These are phyloP conservation scores for Amanita inopinata DNA, from an alignment of 768 basidiomycete genomes.

Conservation along the genomic window DNA sequence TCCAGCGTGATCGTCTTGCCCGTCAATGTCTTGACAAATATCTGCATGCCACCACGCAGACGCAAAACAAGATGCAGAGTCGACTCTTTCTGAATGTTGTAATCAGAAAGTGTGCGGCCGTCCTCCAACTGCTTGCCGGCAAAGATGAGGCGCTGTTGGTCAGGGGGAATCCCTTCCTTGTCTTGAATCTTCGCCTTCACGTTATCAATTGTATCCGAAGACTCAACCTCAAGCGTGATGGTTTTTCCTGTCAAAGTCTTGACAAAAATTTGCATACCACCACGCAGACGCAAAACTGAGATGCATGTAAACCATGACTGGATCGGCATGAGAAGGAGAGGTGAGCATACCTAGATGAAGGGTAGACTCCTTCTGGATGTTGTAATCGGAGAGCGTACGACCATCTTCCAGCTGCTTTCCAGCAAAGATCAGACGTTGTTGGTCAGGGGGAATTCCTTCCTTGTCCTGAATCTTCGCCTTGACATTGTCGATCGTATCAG, in stretches of 20 bases:
- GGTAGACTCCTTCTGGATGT: conserved; percentile 31
- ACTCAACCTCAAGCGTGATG: conserved; percentile 66
- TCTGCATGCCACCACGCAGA: conserved; percentile 25
- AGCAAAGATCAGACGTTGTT: conserved; percentile 23
- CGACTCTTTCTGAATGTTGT: conserved; percentile 60
- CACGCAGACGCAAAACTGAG: conserved; percentile 22
- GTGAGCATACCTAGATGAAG: no score
- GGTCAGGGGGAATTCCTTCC: conserved; percentile 23
- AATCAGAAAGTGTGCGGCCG: conserved; percentile 67
- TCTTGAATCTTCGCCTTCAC: conserved; percentile 70
- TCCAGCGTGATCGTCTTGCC: conserved; percentile 64
- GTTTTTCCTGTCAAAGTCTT: conserved; percentile 47
- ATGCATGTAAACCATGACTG: no score
- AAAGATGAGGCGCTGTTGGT: conserved; percentile 57
- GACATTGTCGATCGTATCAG: conserved; percentile 22
- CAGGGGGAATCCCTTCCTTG: conserved; percentile 48
- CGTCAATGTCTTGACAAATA: conserved; percentile 36
- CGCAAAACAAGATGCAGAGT: conserved; percentile 39
- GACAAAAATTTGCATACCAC: conserved; percentile 31
- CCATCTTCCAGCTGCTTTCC: conserved; percentile 24
- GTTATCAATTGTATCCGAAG: conserved; percentile 65
- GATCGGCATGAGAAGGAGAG: no score
- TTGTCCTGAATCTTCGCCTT: conserved; percentile 42
- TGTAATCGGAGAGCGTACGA: conserved; percentile 38
- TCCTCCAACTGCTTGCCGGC: conserved; percentile 87